These are phyloP conservation scores for Alternaria sp. DNA, from an alignment of 2,329 filamentous ascomycete genomes.

Conservation along the genomic window DNA sequence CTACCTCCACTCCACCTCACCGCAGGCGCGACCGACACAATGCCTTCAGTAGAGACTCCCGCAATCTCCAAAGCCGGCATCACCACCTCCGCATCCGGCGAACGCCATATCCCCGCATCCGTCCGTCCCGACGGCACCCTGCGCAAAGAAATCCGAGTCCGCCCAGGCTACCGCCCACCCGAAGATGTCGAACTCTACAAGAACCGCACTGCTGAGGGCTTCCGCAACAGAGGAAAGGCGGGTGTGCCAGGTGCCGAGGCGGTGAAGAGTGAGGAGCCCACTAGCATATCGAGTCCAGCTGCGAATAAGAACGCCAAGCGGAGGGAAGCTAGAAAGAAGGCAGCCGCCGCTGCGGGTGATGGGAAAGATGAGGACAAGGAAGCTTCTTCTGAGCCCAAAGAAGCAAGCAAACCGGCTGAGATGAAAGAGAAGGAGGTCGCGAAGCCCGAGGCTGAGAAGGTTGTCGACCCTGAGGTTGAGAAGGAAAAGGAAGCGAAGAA, in stretches of 20 bases:
- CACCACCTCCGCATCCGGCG: conserved; percentile 74
- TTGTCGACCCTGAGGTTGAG: conserved; percentile 73
- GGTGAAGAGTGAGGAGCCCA: conserved; percentile 53
- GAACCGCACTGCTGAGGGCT: conserved; percentile 85
- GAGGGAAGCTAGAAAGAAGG: conserved; percentile 69
- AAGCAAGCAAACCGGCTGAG: conserved; percentile 27
- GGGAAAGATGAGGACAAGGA: conserved; percentile 60
- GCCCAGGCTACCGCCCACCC: conserved; percentile 89
- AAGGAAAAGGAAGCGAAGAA: conserved; percentile 92
- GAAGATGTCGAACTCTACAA: conserved; percentile 98
- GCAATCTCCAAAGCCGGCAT: conserved; percentile 59
- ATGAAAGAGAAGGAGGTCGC: conserved; percentile 23
- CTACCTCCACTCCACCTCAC: neutral
- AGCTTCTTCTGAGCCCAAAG: conserved; percentile 30
- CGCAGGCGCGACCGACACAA: conserved; percentile 17
- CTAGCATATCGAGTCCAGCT: conserved; percentile 57
- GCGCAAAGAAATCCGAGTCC: conserved; percentile 92
- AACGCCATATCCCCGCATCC: conserved; percentile 89
- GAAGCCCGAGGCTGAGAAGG: conserved; percentile 32
- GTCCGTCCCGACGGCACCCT: conserved; percentile 85
- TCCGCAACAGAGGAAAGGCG: conserved; percentile 73
- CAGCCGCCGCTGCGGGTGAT: conserved; percentile 46
- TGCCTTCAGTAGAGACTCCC: conserved; percentile 41
- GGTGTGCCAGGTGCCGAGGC: conserved; percentile 76
- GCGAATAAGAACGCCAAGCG: conserved; percentile 88